Base-by-base conservation (phyloP, 257 asterid species). In the Capsicum rhomboideum region DNA sequence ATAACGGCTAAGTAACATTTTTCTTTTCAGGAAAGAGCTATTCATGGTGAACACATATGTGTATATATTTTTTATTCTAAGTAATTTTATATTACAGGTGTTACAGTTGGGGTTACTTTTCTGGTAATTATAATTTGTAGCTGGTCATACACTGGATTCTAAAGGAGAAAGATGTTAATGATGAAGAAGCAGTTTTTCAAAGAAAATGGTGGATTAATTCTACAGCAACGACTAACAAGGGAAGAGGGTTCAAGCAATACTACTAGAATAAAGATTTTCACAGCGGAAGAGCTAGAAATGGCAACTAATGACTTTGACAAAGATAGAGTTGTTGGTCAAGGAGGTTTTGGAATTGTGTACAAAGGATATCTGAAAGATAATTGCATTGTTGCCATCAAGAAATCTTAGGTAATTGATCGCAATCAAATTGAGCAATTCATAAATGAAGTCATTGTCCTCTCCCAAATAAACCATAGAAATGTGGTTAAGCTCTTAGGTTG, bases 401-500 rank as follows among this genome's bases (percentile, higher is more conserved):
- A 34, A 40, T 64, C 84, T 16, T 78, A 42, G 46, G 31, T 16
- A 78, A 28, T 84, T 78, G 50, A 64, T 52, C 55, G 20, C 20
- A 21, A 42, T 16, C 90, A 90, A 16, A 56, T 87, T 0, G 90
- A 90, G 40, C 91, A 86, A 28, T 88, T 88, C 85, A 84, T 87
- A 6, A 85, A 88, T 21, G 89, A 90, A 81, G 89, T 87, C 5
- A 29, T 88, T 49, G 80, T 90, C 18, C 77, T 90, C 20, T 88
- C 90, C 44, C 86, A 85, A 58, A 67, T 87, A 81, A 86, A 82
- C 54, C 89, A 83, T 20, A 66, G 78, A 52, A 83, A 88, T 28
- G 89, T 84, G 0, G 91, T 90, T 10, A 88, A 86, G 85, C 90
- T 88, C 21, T 37, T 89, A 8, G 92, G 90, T 6, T 88, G 92